These are phyloP conservation scores for Lunularia cruciata DNA, from an alignment of 225 moss, liverwort and hornwort genomes.

Conservation along the genomic window DNA sequence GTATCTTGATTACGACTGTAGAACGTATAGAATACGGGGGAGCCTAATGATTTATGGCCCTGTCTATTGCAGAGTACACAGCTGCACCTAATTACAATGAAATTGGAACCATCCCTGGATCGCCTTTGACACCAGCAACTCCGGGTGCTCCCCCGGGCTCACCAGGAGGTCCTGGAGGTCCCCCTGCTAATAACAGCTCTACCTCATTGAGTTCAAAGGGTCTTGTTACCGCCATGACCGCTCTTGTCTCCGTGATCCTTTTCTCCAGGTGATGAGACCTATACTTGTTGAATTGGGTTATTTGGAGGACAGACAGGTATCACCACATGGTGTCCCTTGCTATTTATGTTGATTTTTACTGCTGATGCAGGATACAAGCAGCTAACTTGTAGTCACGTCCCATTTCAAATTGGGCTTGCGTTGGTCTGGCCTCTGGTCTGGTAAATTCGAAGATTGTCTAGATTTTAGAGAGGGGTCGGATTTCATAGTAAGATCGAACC, in stretches of 20 bases:
- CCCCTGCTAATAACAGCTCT: slow-evolving; percentile 3
- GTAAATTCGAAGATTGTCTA: not conserved
- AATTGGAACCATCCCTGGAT: slow-evolving; percentile 12
- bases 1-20: not conserved
- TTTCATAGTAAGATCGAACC: not conserved
- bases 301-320: not conserved
- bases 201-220: not conserved
- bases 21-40: too few relatives aligned
- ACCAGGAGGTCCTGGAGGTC: not conserved
- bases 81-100: not conserved
- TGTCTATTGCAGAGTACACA: slow-evolving; percentile 9
- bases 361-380: not conserved
- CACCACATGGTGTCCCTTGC: not conserved
- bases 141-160: slow-evolving; percentile 7
- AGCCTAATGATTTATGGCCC: too few relatives aligned
- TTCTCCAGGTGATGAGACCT: slow-evolving; percentile 1
- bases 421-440: too few relatives aligned
- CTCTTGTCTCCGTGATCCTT: not conserved
- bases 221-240: not conserved
- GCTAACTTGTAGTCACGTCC: not conserved
- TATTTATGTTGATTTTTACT: not conserved
- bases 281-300: not conserved
- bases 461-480: not conserved
- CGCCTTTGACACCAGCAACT: not conserved
- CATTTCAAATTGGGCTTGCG: not conserved